Conservation (phyloP, 169 alveolate species). For the Plasmodium gonderi region DNA sequence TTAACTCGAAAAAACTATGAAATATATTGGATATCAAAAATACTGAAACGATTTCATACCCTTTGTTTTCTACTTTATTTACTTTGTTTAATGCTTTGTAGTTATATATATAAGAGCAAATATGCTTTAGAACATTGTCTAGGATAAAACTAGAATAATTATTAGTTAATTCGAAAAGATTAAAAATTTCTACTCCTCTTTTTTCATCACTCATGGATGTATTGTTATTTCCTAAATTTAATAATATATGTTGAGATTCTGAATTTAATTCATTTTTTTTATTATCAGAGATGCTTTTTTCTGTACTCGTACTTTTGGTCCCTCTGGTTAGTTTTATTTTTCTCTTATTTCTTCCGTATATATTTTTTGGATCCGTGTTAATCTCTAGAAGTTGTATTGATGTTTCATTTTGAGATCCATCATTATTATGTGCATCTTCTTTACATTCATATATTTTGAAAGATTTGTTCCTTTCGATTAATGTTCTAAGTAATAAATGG, state of each 20-base stretch:
- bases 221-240: too few relatives aligned
- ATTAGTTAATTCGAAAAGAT: constrained; percentile 31
- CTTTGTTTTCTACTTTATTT: constrained; percentile 39
- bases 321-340: neutral
- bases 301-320: neutral
- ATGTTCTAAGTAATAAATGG: constrained; percentile 38
- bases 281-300: neutral
- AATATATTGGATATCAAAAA: constrained; percentile 54
- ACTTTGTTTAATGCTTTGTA: constrained; percentile 48
- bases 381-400: neutral
- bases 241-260: too few relatives aligned
- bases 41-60: constrained; percentile 54
- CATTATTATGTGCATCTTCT: neutral
- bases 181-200: constrained; percentile 3
- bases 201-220: neutral
- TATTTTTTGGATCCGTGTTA: neutral
- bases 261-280: neutral
- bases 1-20: constrained; percentile 47
- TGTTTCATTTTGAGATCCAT: neutral
- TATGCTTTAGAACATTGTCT: constrained; percentile 36
- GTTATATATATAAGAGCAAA: constrained; percentile 57
- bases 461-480: constrained; percentile 1
- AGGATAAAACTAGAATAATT: constrained; percentile 35
- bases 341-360: constrained; percentile 38
- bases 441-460: constrained; percentile 39